phyloP scores from a whole-genome alignment of 1,284 basidiomycete genomes.

The Moesziomyces globuligerus region DNA sequence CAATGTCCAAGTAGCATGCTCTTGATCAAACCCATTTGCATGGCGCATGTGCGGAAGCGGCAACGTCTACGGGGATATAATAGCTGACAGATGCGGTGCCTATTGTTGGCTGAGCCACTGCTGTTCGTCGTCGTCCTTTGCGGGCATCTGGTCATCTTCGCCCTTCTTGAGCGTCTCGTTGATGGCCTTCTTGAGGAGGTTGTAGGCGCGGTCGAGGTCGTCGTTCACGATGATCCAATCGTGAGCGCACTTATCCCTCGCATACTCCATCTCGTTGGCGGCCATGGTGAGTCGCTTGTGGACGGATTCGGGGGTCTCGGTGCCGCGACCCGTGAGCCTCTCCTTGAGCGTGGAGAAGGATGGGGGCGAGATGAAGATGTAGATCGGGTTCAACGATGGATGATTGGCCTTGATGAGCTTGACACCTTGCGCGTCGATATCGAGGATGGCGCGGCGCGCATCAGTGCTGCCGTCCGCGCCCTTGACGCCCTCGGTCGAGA shows the following conservation, averaged over 20 bases:
- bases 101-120: constrained; percentile 23
- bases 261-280: constrained; percentile 85
- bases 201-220: constrained; percentile 84
- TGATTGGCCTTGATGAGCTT: constrained; percentile 78
- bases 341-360: constrained; percentile 70
- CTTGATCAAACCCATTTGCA: background rate
- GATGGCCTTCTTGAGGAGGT: constrained; percentile 66
- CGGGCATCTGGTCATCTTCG: constrained; percentile 51
- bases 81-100: constrained; percentile 2
- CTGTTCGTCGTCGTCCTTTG: constrained; percentile 47
- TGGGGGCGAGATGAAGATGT: constrained; percentile 93
- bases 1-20: background rate
- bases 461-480: constrained; percentile 60
- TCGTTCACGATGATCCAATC: constrained; percentile 93
- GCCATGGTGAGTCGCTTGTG: constrained; percentile 83
- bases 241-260: constrained; percentile 77
- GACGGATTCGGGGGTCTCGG: constrained; percentile 81
- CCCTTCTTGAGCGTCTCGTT: constrained; percentile 30
- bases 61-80: no score
- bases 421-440: constrained; percentile 86
- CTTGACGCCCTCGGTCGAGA: constrained; percentile 61
- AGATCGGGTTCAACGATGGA: constrained; percentile 80
- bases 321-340: constrained; percentile 82
- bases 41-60: no score
- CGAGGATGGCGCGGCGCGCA: constrained; percentile 83